Base-by-base conservation (phyloP, 768 basidiomycete genomes). In the Dictyophora rubrovolvata region DNA sequence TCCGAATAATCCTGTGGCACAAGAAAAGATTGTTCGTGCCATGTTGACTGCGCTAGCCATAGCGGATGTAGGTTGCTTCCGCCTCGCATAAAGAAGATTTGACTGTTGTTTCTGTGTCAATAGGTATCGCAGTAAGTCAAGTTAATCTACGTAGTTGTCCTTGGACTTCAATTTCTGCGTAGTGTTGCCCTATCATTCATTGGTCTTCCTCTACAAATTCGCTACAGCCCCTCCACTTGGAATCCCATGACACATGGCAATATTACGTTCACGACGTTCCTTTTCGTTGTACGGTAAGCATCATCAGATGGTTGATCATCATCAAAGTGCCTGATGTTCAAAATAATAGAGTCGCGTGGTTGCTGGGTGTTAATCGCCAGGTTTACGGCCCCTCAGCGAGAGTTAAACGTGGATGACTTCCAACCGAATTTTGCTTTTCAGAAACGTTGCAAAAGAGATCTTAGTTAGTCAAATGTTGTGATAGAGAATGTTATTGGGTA, bases 181-280 rank as follows among this genome's bases (percentile, higher is more conserved):
- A 89, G 88, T 66, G 79, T 89, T 62, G 65, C 72, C 17, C 76
- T 74, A 34, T 81, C 83, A 16, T 77, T 82, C 64, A 55, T 80
- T 42, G 78, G 78, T 8, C 77, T 89, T 28, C 89, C 89, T 0
- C 63, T 69, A 35, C 72, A 79, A 23, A 68, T 87, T 62, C 76
- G 75, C 52, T 83, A 75, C 60, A 71, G 74, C 23, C 72, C 79
- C 36, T 67, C 67, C 8, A 64, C 66, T 14, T 91, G 87, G 89
- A 89, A 89, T 68, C 66, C 75, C 23, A 84, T 80, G 75, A 86
- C 82, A 0, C 87, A 89, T 63, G 88, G 87, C 35, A 91, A 89
- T 65, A 83, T 89, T 66, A 82, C 86, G 2, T 72, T 82, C 59
- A 78, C 80, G 21, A 54, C 83, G 33, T 70, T 83, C 22, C 73